Evolutionary conservation across 345 rosid genomes (phyloP).

Genomic region (Limnanthes douglasii): DNA sequence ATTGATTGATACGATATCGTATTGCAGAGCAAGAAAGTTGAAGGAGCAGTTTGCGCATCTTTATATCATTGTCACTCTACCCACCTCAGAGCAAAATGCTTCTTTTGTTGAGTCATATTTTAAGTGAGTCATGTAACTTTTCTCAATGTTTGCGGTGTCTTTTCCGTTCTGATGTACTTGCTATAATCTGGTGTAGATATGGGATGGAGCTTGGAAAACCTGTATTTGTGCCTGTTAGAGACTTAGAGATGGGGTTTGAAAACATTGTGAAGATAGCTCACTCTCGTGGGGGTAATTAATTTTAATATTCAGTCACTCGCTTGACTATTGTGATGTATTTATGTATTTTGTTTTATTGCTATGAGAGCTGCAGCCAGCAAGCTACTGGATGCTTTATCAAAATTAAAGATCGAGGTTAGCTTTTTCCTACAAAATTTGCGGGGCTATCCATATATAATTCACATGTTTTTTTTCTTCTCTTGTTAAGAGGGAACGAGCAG

Average conservation of each 20-base stretch:
- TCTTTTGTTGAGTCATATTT: constrained; percentile 69
- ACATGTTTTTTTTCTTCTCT: constrained; percentile 6
- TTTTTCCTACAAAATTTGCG: not conserved
- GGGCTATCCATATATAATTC: not conserved
- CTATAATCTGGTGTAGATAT: constrained; percentile 20
- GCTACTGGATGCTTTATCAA: constrained; percentile 42
- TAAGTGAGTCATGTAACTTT: constrained; percentile 36
- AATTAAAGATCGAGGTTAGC: constrained; percentile 74
- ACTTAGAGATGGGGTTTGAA: constrained; percentile 91
- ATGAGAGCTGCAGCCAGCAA: constrained; percentile 53
- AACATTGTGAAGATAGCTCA: constrained; percentile 79
- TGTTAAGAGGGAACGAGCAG: constrained; percentile 49
- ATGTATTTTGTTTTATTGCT: not conserved
- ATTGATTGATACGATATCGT: constrained; percentile 2
- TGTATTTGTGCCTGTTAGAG: constrained; percentile 61
- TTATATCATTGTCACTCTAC: constrained; percentile 45
- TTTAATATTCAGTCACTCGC: not conserved
- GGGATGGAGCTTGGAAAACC: constrained; percentile 88
- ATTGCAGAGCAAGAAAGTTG: constrained; percentile 45
- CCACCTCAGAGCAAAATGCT: constrained; percentile 47
- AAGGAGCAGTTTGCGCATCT: constrained; percentile 62
- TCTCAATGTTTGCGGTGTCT: not conserved
- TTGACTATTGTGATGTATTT: not conserved
- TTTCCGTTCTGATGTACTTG: not conserved
- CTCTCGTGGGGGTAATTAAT: constrained; percentile 62